Base-by-base conservation (phyloP, 202 grass and related monocot species). In the Setaria viridis region DNA sequence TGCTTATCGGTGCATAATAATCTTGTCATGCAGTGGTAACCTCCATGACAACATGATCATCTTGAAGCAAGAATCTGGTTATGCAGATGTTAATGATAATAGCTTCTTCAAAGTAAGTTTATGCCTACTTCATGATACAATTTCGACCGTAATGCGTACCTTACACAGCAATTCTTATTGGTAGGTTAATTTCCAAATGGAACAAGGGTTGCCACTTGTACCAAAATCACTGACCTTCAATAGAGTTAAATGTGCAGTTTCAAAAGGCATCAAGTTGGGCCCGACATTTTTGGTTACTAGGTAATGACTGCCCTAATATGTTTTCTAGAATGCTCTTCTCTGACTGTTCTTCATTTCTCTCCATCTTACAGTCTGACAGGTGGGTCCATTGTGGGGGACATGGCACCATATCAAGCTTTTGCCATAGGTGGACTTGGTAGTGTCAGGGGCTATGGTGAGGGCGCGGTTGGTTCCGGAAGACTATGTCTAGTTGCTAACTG, bases 391-490 rank as follows among this genome's bases (percentile, higher is more conserved):
- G 97, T 96, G 29, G 94, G 97, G 72, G 97, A 99, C 80, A 99
- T 99, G 97, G 97, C 97, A 75, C 94, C 97, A 68, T 93, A 94
- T 85, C 97, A 99, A 89, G 97, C 97, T 79, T 99, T 99, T 76
- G 72, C 97, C 14, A 99, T 99, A 79, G 97, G 97, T 6, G 97
- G 97, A 75, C 74, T 93, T 81, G 94, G 92, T 80, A 99, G 90
- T 19, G 97, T 99, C 14, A 83, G 97, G 81, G 97, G 97, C 79
- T 99, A 99, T 65, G 94, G 90, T 45, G 97, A 99, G 80, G 97
- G 97, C 16, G 97, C 97, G 41, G 82, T 94, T 87, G 94, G 97
- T 82, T 91, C 94, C 42, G 97, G 94, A 87, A 94, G 97, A 86
- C 82, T 95, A 59, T 99, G 90, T 81, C 82, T 99, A 74, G 75